Evolutionary conservation across 371 early-diverging fungal genomes (phyloP), one percentile per base, ranked within the genome.

Genomic region (Apophysomyces sp.): DNA sequence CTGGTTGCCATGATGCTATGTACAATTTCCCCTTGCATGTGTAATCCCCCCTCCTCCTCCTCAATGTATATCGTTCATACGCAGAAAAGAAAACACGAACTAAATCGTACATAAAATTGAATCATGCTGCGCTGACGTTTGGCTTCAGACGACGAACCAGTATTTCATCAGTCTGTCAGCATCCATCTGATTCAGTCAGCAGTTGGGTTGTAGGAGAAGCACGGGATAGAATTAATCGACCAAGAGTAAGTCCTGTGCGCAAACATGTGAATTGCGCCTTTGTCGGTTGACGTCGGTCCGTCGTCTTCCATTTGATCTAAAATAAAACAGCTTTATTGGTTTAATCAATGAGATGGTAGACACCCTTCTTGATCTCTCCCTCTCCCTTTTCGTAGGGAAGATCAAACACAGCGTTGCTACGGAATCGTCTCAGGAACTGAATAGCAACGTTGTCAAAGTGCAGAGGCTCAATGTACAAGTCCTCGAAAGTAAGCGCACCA

Each of bases 361-460:
- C 78, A 66, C 84, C 84, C 82, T 85, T 85, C 77, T 84, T 78
- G 40, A 78, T 37, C 61, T 78, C 60, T 57, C 81, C 78, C 49
- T 81, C 83, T 55, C 84, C 83, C 83, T 85, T 85, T 65, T 82
- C 81, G 30, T 75, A 79, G 61, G 85, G 85, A 68, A 83, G 74
- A 72, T 86, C 86, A 74, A 82, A 86, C 57, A 81, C 79, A 64
- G 83, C 85, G 55, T 81, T 84, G 65, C 83, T 84, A 72, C 93
- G 89, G 86, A 86, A 91, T 73, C 90, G 88, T 80, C 92, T 85
- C 65, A 94, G 83, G 80, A 88, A 95, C 55, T 89, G 89, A 57
- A 92, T 81, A 67, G 93, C 90, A 51, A 87, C 85, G 34, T 86
- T 74, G 69, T 96, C 95, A 28, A 95, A 78, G 6, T 81, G 81